Conservation (phyloP, 192 early-diverging fungal genomes). For the Backusella parvicylindrica region DNA sequence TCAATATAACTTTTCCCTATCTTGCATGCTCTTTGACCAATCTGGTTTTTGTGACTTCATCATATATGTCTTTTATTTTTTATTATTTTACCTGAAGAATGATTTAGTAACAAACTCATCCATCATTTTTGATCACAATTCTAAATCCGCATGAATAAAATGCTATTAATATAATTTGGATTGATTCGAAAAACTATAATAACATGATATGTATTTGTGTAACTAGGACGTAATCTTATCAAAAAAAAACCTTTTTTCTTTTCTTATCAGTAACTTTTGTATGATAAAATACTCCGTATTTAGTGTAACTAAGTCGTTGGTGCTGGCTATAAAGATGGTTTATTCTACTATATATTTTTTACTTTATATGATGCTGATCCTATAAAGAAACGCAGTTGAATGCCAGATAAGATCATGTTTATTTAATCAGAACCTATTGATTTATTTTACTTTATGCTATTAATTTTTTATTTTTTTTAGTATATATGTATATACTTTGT, state of each 20-base stretch:
- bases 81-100: neutral
- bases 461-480: neutral
- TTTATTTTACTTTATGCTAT: neutral
- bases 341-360: neutral
- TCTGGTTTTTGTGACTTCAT: neutral
- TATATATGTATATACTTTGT: neutral
- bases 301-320: neutral
- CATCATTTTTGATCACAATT: neutral
- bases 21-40: constrained; percentile 1
- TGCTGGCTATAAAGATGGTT: neutral
- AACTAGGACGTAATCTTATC: neutral
- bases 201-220: neutral
- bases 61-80: neutral
- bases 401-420: neutral
- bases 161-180: neutral
- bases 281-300: neutral
- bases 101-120: neutral
- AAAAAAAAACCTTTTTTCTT: neutral
- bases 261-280: constrained; percentile 2
- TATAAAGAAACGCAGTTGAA: neutral
- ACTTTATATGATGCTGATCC: neutral
- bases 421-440: neutral
- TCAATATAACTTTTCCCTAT: neutral
- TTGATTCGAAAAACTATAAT: neutral
- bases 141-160: neutral